phyloP scores from a whole-genome alignment of 2,329 filamentous ascomycete genomes.

The Cadophora sp. region DNA sequence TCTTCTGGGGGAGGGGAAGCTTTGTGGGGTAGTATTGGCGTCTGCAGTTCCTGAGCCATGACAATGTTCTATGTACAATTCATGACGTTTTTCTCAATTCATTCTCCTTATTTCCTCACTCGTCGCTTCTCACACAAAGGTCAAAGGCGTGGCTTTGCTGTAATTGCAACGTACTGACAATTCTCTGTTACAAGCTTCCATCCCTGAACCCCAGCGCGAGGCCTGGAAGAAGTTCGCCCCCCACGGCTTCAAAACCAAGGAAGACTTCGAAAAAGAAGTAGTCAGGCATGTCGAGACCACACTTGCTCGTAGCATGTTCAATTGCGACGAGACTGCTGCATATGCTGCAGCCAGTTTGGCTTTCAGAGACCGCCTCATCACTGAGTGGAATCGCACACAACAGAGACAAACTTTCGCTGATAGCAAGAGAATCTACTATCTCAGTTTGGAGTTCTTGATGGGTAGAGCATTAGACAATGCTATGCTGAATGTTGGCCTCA shows the following conservation, averaged over 20 bases:
- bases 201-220: constrained; percentile 86
- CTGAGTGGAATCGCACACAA: constrained; percentile 98
- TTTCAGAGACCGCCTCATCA: constrained; percentile 89
- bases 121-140: neutral
- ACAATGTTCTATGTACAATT: neutral
- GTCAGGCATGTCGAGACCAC: constrained; percentile 97
- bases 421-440: constrained; percentile 94
- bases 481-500: constrained; percentile 93
- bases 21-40: neutral
- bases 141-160: neutral
- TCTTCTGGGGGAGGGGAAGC: neutral
- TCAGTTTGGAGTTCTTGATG: constrained; percentile 98
- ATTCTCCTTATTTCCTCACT: neutral
- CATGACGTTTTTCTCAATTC: neutral
- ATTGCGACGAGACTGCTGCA: constrained; percentile 93
- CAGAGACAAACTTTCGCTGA: constrained; percentile 92
- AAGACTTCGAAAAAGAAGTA: constrained; percentile 86
- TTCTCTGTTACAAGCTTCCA: constrained; percentile 61
- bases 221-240: constrained; percentile 74
- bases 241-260: constrained; percentile 75
- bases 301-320: constrained; percentile 93
- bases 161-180: constrained; percentile 12
- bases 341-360: constrained; percentile 92
- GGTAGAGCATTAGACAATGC: constrained; percentile 96
- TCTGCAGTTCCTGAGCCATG: neutral